Evolutionary conservation across 2,329 filamentous ascomycete species (phyloP), one percentile per base, ranked within the genome.

Genomic region (Beauveria rudraprayagi): DNA sequence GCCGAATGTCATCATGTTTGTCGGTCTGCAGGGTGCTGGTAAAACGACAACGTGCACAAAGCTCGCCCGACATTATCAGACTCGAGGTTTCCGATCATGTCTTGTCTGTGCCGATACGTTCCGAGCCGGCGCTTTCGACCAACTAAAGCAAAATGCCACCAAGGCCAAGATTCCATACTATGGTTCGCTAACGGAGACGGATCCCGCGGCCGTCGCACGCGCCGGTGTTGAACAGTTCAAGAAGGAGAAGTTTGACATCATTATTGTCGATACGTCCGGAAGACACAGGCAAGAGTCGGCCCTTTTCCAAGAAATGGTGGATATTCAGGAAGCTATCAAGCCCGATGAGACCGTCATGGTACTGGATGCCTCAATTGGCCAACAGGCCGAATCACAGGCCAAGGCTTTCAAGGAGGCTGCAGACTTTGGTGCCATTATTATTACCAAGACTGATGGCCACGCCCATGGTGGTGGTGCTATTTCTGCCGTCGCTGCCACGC

Each of bases 101-200:
- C 79, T 99, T 61, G 94, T 99, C 40, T 99, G 94, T 77, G 94
- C 94, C 55, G 94, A 99, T 76, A 99, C 94, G 28, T 99, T 99
- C 81, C 90, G 94, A 78, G 94, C 94, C 40, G 94, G 94, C 80
- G 94, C 94, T 47, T 99, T 99, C 68, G 94, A 99, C 72, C 94
- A 99, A 78, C 76, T 99, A 73, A 97, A 97, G 78, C 94, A 99
- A 77, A 99, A 99, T 73, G 94, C 94, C 1, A 97, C 92, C 40
- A 99, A 97, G 75, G 94, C 94, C 56, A 97, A 97, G 79, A 97
- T 99, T 57, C 94, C 94, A 10, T 99, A 99, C 82, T 99, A 95
- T 73, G 94, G 94, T 69, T 96, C 91, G 61, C 80, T 99, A 65
- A 99, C 93, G 3, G 92, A 99, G 77, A 97, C 92, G 8, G 94